Conservation (phyloP, 208 protist species). For the Acanthamoeba healyi region DNA sequence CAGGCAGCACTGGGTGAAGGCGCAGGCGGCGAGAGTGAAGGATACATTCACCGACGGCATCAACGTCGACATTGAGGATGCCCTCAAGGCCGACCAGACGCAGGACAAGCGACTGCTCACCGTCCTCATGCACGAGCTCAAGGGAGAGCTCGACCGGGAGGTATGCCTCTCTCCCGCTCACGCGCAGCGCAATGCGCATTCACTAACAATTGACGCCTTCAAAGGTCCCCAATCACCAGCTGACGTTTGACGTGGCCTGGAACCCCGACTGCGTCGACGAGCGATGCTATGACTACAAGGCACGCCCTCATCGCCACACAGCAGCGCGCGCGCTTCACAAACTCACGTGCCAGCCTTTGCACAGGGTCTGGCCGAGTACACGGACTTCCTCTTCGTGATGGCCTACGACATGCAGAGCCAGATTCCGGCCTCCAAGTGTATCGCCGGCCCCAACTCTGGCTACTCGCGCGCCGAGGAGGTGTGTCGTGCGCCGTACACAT, state of each 20-base stretch:
- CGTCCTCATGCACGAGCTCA: slow-evolving; percentile 61
- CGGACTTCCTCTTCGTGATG: slow-evolving; percentile 76
- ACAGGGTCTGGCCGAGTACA: slow-evolving; percentile 21
- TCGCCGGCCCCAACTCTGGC: slow-evolving; percentile 68
- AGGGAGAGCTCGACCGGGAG: slow-evolving; percentile 29
- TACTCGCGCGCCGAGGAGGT: slow-evolving; percentile 40
- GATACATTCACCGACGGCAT: slow-evolving; percentile 63
- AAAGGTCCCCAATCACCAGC: slow-evolving; percentile 14
- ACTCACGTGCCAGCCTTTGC: no score
- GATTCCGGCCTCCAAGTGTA: slow-evolving; percentile 70
- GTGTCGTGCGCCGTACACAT: neutral
- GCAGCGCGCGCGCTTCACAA: neutral
- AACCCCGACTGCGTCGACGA: slow-evolving; percentile 66
- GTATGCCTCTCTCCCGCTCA: neutral
- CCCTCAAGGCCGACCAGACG: neutral
- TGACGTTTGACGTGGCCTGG: slow-evolving; percentile 70
- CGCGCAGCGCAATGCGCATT: neutral
- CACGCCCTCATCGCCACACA: neutral
- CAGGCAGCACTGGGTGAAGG: slow-evolving; percentile 18
- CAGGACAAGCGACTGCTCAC: slow-evolving; percentile 37
- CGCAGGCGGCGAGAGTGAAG: slow-evolving; percentile 58
- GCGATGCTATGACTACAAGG: slow-evolving; percentile 72
- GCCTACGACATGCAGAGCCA: slow-evolving; percentile 75
- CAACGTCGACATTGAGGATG: slow-evolving; percentile 72
- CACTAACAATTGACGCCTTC: neutral